Base-by-base conservation (phyloP, 352 stramenopile genomes). In the Globisporangium uncinulatum region DNA sequence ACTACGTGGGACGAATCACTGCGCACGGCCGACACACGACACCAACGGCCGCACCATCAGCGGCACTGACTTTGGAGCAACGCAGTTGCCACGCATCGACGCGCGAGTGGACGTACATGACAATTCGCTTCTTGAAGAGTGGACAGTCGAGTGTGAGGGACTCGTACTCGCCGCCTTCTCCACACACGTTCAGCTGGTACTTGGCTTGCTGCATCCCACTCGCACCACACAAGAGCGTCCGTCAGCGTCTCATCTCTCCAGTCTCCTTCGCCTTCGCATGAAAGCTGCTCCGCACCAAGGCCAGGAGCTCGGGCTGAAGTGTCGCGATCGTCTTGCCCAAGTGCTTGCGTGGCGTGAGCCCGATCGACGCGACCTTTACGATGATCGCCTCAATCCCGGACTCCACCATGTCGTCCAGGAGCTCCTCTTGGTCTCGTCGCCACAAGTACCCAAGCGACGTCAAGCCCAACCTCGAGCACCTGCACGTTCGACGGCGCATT, bases 91-190 rank as follows among this genome's bases (percentile, higher is more conserved):
- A 11, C 34, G 10, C 34, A 39, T 39, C 34, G 34, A 39, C 34
- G 6, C 34, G 34, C 5, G 34, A 39, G 34, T 13, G 34, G 14
- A 65, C 71, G 24, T 88, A 94, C 80, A 97, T 79, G 47, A 95
- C 83, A 54, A 98, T 95, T 15, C 90, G 77, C 63, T 97, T 92
- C 60, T 96, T 92, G 58, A 99, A 98, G 4, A 97, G 72, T 24
- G 94, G 92, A 66, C 90, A 99, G 79, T 99, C 94, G n/a, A 99
- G 68, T 24, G 98, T 98, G 32, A 99, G 77, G 2, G 96, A 98
- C 79, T 99, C 97, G 80, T 99, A 99, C 73, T 99, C 97, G 19
- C 97, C 97, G 41, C 97, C 97, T 82, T 99, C 97, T 15, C 97
- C 97, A 42, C 96, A 99, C 8, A 99, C 86, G 68, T 99, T 97